phyloP scores from a whole-genome alignment of 2,329 filamentous ascomycete species.

The Aureobasidium musti region DNA sequence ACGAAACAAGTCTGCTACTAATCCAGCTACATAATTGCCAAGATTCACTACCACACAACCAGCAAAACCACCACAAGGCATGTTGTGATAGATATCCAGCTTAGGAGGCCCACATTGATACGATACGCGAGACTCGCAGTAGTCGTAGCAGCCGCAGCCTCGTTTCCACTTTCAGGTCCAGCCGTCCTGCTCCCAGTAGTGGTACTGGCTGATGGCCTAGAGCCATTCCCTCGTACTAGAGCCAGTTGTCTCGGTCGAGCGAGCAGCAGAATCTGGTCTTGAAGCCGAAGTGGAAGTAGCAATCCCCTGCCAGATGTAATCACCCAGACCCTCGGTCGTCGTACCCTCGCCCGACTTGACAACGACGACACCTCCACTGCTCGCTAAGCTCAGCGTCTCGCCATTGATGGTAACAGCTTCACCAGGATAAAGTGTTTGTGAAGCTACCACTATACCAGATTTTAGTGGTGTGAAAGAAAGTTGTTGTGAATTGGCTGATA shows the following conservation, averaged over 20 bases:
- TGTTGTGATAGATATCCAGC: background rate
- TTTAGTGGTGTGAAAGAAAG: background rate
- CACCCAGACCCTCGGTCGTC: background rate
- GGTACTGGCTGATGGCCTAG: background rate
- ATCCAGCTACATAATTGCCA: background rate
- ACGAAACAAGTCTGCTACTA: background rate
- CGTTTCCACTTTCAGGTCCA: no score
- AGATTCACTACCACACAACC: background rate
- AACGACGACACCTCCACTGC: background rate
- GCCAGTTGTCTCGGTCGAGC: background rate
- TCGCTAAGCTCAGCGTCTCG: conserved; percentile 12
- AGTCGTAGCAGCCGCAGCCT: background rate
- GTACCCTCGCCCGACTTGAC: background rate
- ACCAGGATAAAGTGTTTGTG: conserved; percentile 26
- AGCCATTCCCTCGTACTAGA: background rate
- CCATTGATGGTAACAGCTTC: conserved; percentile 39
- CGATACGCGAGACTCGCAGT: background rate
- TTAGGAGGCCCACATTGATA: background rate
- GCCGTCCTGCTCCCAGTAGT: background rate
- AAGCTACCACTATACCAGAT: conserved; percentile 9
- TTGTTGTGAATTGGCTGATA: background rate
- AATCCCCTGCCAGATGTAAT: conserved; percentile 9
- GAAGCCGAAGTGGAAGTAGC: background rate
- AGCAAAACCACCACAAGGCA: background rate
- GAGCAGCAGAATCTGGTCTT: background rate